Base-by-base conservation (phyloP, 2,329 filamentous ascomycete species). In the Lecanosticta acicola region DNA sequence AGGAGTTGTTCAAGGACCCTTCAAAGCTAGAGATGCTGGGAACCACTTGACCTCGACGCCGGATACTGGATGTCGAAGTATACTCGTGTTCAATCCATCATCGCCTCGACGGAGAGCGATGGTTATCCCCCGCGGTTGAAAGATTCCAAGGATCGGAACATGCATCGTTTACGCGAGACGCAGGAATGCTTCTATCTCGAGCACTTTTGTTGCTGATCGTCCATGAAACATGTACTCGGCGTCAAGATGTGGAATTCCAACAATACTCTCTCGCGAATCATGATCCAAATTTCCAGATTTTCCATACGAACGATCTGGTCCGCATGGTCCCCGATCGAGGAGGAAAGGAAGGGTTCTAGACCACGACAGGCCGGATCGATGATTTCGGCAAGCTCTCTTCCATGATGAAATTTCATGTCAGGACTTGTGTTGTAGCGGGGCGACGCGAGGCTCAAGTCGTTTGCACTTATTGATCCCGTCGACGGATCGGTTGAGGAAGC, bases 361-460 rank as follows among this genome's bases (percentile, higher is more conserved):
- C 32, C 1, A 26, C 37, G 18, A 46, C 43, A 10, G 48, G 51
- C 1, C 13, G 53, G 26, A 45, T 45, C 3, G 53, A 56, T 33
- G 53, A 56, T 20, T 54, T 54, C 29, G 48, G 54, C 24, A 54
- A 51, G 39, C 26, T 56, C 2, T 19, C 34, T 5, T 36, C 33
- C 19, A 20, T 54, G 39, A 56, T 51, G 16, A 54, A 54, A 17
- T 54, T 56, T 32, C 34, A 41, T 2, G 37, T 56, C 32, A 32
- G 17, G 13, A 16, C 17, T 11, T 48, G 24, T 16, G 24, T 56
- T 5, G 49, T 56, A 2, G 51, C 41, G 3, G 50, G 53, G n/a
- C 1, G 46, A 49, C 13, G 43, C 24, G 1, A 44, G 45, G 19
- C 3, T 13, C 2, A 24, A 21, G 14, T 41, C 51, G 0, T 54